Evolutionary conservation across 108 stramenopile genomes (phyloP).

Genomic region (Cylindrotheca closterium): DNA sequence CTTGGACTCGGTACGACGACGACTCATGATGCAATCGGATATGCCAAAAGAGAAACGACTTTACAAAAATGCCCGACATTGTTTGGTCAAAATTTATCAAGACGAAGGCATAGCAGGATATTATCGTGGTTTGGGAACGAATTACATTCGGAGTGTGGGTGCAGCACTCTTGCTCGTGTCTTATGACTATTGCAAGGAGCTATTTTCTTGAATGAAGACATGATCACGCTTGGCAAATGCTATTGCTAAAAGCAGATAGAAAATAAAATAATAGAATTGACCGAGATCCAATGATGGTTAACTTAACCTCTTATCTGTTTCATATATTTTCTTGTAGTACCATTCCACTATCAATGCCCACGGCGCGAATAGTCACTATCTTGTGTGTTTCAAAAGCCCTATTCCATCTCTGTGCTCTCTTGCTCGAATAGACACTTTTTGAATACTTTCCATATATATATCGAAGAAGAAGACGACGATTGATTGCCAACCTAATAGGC

Average conservation of each 20-base stretch:
- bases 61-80: slow-evolving; percentile 53
- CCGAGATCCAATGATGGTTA: no score
- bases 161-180: slow-evolving; percentile 60
- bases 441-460: not conserved
- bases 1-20: slow-evolving; percentile 90
- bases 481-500: not conserved
- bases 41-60: slow-evolving; percentile 8
- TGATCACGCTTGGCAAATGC: no score
- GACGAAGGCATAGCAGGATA: slow-evolving; percentile 56
- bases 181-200: slow-evolving; percentile 48
- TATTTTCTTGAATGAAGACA: no score
- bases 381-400: not conserved
- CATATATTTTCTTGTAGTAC: no score
- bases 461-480: not conserved
- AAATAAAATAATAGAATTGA: no score
- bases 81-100: slow-evolving; percentile 41
- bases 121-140: slow-evolving; percentile 67
- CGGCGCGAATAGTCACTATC: not conserved
- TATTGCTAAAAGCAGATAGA: no score
- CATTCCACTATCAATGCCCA: not conserved
- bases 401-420: not conserved
- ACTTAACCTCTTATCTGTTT: no score
- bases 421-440: not conserved
- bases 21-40: slow-evolving; percentile 87
- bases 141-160: slow-evolving; percentile 62